Evolutionary conservation across 495 filamentous ascomycete genomes (phyloP).

Genomic region (Pyronema omphalodes): DNA sequence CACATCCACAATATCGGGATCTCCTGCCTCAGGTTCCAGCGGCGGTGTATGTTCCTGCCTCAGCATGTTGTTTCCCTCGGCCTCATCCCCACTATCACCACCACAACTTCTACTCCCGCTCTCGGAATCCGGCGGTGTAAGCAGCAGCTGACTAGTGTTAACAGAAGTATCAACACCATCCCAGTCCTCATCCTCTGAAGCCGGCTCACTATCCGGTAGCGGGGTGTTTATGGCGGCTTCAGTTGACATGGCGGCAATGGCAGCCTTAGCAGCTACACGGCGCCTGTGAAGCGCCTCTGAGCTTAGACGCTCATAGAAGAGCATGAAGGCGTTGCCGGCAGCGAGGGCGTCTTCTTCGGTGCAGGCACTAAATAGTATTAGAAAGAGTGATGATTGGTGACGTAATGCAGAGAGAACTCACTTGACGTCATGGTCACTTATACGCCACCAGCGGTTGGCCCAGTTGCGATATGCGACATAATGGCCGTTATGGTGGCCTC

Average conservation of each 20-base stretch:
- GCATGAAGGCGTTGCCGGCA: slow-evolving; percentile 84
- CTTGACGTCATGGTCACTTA: slow-evolving; percentile 44
- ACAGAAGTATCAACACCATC: neutral
- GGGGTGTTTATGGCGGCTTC: neutral
- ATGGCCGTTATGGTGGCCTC: slow-evolving; percentile 85
- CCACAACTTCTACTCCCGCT: neutral
- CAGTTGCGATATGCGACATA: slow-evolving; percentile 78
- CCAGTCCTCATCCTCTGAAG: neutral
- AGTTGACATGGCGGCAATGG: neutral
- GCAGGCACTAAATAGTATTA: slow-evolving; percentile 7
- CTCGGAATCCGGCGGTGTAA: neutral
- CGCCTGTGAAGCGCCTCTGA: neutral
- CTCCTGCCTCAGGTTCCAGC: neutral
- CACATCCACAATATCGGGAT: neutral
- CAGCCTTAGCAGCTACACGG: neutral
- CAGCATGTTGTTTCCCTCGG: neutral
- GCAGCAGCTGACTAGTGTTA: neutral
- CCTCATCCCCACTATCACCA: neutral
- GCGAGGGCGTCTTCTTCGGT: slow-evolving; percentile 49
- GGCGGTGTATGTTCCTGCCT: neutral
- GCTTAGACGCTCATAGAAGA: slow-evolving; percentile 71
- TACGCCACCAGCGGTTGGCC: slow-evolving; percentile 24
- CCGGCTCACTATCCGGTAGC: neutral
- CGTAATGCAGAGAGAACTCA: slow-evolving; percentile 31
- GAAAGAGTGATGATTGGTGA: neutral